phyloP scores from a whole-genome alignment of 2,329 filamentous ascomycete species.

The Cladophialophora psammophila region DNA sequence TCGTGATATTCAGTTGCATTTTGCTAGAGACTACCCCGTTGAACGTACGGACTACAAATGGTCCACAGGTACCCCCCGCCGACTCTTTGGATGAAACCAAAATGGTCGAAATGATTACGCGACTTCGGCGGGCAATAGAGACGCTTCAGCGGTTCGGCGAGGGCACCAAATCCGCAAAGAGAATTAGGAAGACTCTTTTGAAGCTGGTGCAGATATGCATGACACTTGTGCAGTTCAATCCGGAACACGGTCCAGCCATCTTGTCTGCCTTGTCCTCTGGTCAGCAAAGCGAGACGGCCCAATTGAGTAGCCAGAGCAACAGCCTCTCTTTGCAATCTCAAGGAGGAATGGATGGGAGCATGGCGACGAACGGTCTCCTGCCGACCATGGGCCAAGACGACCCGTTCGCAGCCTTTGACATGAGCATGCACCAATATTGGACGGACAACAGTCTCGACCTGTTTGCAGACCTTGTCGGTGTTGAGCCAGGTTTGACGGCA shows the following conservation, averaged over 20 bases:
- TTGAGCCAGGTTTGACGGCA: constrained; percentile 31
- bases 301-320: constrained; percentile 15
- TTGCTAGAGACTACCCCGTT: constrained; percentile 29
- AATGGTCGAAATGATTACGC: constrained; percentile 31
- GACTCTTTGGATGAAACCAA: constrained; percentile 23
- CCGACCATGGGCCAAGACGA: constrained; percentile 57
- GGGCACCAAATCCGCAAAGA: constrained; percentile 32
- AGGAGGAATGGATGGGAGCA: constrained; percentile 7
- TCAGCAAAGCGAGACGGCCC: constrained; percentile 21
- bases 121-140: constrained; percentile 29
- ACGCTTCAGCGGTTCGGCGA: constrained; percentile 31
- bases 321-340: constrained; percentile 5
- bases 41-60: constrained; percentile 14
- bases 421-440: constrained; percentile 34
- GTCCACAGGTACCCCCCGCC: constrained; percentile 18
- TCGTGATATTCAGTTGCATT: constrained; percentile 45
- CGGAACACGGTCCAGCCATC: constrained; percentile 29
- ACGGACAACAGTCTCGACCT: constrained; percentile 34
- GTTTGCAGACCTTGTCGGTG: constrained; percentile 33
- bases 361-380: constrained; percentile 50
- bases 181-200: constrained; percentile 31
- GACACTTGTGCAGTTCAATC: constrained; percentile 31
- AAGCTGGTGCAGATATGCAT: constrained; percentile 36
- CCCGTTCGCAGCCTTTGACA: constrained; percentile 30
- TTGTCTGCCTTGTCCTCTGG: constrained; percentile 26